phyloP scores from a whole-genome alignment of 2,329 filamentous ascomycete genomes.

The Purpureocillium takamizusanense region DNA sequence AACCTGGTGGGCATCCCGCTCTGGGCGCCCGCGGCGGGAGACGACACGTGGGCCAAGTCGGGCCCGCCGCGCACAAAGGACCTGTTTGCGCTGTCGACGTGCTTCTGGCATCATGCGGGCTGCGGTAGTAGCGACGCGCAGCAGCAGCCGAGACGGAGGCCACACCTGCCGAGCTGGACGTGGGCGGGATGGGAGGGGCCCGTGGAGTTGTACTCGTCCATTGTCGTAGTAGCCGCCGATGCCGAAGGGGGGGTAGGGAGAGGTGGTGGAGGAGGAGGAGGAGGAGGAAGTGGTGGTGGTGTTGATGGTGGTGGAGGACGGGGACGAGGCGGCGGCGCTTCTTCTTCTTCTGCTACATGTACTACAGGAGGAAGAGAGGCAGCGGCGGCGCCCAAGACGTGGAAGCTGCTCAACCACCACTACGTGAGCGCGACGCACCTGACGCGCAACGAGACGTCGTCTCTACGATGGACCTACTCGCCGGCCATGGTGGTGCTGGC shows the following conservation, averaged over 20 bases:
- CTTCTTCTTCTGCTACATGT: too few species aligned
- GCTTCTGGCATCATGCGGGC: slow-evolving; percentile 26
- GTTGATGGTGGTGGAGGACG: too few species aligned
- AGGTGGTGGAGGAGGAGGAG: too few species aligned
- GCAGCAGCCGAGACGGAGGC: slow-evolving; percentile 14
- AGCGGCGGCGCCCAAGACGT: slow-evolving; percentile 7
- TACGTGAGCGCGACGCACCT: slow-evolving; percentile 24
- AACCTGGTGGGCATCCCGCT: slow-evolving; percentile 22
- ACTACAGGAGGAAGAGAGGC: too few species aligned
- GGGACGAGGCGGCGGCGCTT: too few species aligned
- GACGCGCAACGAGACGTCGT: slow-evolving; percentile 21
- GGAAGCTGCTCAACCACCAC: slow-evolving; percentile 24
- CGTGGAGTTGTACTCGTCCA: slow-evolving; percentile 23
- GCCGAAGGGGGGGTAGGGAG: too few species aligned
- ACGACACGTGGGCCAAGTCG: slow-evolving; percentile 5
- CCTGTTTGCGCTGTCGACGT: slow-evolving; percentile 23
- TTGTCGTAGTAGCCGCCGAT: slow-evolving; percentile 20
- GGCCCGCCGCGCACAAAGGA: slow-evolving; percentile 19
- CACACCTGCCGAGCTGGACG: slow-evolving; percentile 25
- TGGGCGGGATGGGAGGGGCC: slow-evolving; percentile 26
- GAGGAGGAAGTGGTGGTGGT: too few species aligned
- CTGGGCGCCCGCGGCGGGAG: slow-evolving; percentile 14
- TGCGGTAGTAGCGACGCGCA: too few species aligned
- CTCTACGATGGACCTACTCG: slow-evolving; percentile 23
- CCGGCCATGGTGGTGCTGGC: slow-evolving; percentile 20